Evolutionary conservation across 495 filamentous ascomycete genomes (phyloP).

Genomic region (Rusavskia elegans): DNA sequence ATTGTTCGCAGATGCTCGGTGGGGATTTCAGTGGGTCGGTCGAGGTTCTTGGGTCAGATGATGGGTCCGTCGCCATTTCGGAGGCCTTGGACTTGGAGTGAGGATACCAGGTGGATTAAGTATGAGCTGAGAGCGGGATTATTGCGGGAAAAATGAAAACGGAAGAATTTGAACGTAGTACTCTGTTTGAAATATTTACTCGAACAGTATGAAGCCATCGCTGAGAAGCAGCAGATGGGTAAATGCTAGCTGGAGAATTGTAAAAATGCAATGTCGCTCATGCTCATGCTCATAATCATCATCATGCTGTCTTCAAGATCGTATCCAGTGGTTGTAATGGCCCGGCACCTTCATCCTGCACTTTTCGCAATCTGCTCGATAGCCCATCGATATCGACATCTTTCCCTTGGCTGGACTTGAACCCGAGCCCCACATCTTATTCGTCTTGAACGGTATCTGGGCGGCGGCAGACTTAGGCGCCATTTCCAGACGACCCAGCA

Average conservation of each 20-base stretch:
- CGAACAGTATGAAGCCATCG: neutral
- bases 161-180: too few species aligned
- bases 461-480: constrained; percentile 15
- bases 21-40: neutral
- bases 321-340: constrained; percentile 73
- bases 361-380: constrained; percentile 73
- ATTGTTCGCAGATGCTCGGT: too few species aligned
- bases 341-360: constrained; percentile 65
- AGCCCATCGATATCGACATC: constrained; percentile 66
- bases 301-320: constrained; percentile 5
- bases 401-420: constrained; percentile 32
- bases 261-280: neutral
- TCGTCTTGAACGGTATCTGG: constrained; percentile 1
- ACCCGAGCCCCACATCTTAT: constrained; percentile 6
- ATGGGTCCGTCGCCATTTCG: too few species aligned
- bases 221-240: neutral
- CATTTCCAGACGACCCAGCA: constrained; percentile 6
- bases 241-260: neutral
- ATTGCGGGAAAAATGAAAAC: too few species aligned
- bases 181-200: neutral
- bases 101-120: too few species aligned
- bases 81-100: too few species aligned
- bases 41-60: neutral
- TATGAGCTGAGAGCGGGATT: too few species aligned
- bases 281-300: neutral